These are phyloP conservation scores for Ogataea zsoltii DNA, from an alignment of 805 yeast genomes.

Conservation along the genomic window DNA sequence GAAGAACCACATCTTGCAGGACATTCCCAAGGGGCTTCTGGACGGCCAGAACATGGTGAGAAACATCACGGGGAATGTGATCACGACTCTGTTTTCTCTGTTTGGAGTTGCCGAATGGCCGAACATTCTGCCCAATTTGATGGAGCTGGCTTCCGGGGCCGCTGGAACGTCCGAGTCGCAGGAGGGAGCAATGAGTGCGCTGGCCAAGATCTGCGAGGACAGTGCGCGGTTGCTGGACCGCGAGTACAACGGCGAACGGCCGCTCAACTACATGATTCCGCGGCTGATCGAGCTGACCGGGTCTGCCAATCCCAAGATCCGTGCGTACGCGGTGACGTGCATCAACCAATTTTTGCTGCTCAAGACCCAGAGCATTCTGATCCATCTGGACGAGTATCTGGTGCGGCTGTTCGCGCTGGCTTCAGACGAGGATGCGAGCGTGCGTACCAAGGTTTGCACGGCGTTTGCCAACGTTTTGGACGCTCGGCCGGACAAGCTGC, in stretches of 20 bases:
- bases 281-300: constrained; percentile 55
- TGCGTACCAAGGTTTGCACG: constrained; percentile 73
- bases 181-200: constrained; percentile 79
- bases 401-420: constrained; percentile 70
- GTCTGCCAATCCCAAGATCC: constrained; percentile 46
- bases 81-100: constrained; percentile 73
- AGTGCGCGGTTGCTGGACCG: constrained; percentile 63
- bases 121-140: constrained; percentile 62
- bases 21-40: constrained; percentile 48
- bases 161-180: constrained; percentile 46
- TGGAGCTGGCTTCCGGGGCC: constrained; percentile 55
- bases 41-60: constrained; percentile 64
- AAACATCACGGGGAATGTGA: constrained; percentile 87
- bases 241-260: constrained; percentile 64
- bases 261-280: constrained; percentile 67
- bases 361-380: constrained; percentile 63
- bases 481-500: constrained; percentile 74
- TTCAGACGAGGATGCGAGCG: constrained; percentile 53
- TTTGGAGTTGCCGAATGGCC: constrained; percentile 76
- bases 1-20: constrained; percentile 36
- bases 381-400: constrained; percentile 67
- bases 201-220: constrained; percentile 90
- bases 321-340: constrained; percentile 67
- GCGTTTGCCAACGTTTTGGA: constrained; percentile 74
- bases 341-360: constrained; percentile 73